Evolutionary conservation across 176 grass and related monocot species (phyloP), one percentile per base, ranked within the genome.

Genomic region (Carex scoparia): DNA sequence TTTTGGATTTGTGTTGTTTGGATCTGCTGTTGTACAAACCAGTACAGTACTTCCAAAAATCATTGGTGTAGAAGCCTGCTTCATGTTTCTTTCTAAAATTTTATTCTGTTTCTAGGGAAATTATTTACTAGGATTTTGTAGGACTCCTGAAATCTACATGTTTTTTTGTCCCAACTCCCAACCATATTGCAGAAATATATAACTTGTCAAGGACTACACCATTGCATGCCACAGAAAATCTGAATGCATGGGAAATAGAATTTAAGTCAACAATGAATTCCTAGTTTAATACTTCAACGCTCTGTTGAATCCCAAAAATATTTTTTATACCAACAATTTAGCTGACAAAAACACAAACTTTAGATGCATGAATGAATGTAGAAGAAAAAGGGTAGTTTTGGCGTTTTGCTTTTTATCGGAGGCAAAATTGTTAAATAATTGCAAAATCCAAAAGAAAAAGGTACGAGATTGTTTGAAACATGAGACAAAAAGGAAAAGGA

Each of bases 1-100:
- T 19, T 69, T 78, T 55, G 74, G 74, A 78, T 57, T 78, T 78
- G 74, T 57, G 28, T 57, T 13, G 13, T 57, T 77, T 78, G 74
- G 74, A 78, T 78, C 53, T 56, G 11, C 74, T 78, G 74, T 78
- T 51, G 23, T 32, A 57, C 51, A 13, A 78, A 33, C 11, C 9
- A 57, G 5, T 56, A 77, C 71, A 57, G 23, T 78, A 33, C 4
- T 30, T 55, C 51, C 23, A 78, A 7, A 72, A 72, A 72, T 48
- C 16, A 44, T 72, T 42, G 67, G 4, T 42, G 67, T 37, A 40
- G 15, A 18, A n/a, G 14, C 38, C 19, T 28, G 38, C 51, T 51
- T 73, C 15, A 10, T 13, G 18, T 74, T 51, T 73, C 15, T 44
- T 42, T 71, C 2, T 46, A 1, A 18, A n/a, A 4, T 77, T 69